phyloP scores from a whole-genome alignment of 805 yeast species.

The Saccharomycopsis selenospora region DNA sequence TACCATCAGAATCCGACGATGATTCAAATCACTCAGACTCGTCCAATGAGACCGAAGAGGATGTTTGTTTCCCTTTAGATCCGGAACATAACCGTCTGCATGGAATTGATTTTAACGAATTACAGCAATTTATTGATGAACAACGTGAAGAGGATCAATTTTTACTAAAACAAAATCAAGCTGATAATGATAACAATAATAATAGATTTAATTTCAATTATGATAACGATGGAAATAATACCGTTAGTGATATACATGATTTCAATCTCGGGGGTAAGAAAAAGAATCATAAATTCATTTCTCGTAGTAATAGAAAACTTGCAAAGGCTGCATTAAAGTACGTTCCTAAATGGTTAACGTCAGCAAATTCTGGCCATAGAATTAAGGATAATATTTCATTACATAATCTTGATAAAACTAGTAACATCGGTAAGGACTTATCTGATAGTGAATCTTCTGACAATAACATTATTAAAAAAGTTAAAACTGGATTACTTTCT shows the following conservation, averaged over 20 bases:
- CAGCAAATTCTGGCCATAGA: not conserved
- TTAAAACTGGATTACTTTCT: not conserved
- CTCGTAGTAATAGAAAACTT: slow-evolving; percentile 6
- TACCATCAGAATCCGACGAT: slow-evolving; percentile 33
- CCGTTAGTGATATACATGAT: not conserved
- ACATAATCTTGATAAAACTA: not conserved
- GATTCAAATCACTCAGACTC: slow-evolving; percentile 70
- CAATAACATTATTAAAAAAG: not conserved
- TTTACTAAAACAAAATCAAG: slow-evolving; percentile 22
- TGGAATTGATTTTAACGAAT: slow-evolving; percentile 87
- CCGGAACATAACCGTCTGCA: slow-evolving; percentile 46
- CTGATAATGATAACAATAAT: not conserved
- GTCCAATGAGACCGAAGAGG: slow-evolving; percentile 91
- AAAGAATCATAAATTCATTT: not conserved
- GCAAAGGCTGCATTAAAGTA: slow-evolving; percentile 13
- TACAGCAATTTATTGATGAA: slow-evolving; percentile 70
- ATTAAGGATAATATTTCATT: not conserved
- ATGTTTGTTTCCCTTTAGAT: slow-evolving; percentile 92
- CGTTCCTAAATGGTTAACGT: slow-evolving; percentile 6
- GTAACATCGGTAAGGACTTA: not conserved
- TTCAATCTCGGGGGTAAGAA: slow-evolving; percentile 1
- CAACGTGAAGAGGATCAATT: slow-evolving; percentile 44
- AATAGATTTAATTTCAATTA: not conserved
- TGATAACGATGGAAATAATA: not conserved
- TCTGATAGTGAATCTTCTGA: not conserved